Base-by-base conservation (phyloP, 2,329 filamentous ascomycete species). In the Fusarium sp. region DNA sequence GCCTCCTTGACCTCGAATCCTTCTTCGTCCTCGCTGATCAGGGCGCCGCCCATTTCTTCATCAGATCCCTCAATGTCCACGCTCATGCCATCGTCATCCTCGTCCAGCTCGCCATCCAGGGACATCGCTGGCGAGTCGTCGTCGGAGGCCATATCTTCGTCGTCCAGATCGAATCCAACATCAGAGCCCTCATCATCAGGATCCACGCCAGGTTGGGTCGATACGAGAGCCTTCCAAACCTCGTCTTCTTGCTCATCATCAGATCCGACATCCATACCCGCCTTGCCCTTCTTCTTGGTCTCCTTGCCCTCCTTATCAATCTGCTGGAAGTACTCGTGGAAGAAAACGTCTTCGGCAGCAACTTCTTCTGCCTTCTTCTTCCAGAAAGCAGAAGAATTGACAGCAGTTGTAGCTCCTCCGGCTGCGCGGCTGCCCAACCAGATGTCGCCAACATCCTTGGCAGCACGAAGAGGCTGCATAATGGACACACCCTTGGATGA, bases 381-480 rank as follows among this genome's bases (percentile, higher is more conserved):
- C 93, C 94, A 97, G 84, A 99, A 99, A 4, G 88, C 84, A 67
- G 97, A 92, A 2, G 91, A 91, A 80, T 99, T 99, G 79, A 99
- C 85, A 8, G 81, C 77, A 10, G 77, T 72, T 54, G 77, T 72
- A 58, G 77, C 65, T 46, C 76, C 73, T 16, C 78, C 80, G 16
- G 81, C 72, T 33, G 78, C 76, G 67, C 83, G 89, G 77, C 82
- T 88, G 49, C 84, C 85, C 41, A 84, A 85, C 78, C 83, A 86
- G 66, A 83, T 85, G 74, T 84, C 87, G 69, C 86, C 86, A 63
- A 86, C 81, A 54, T 84, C 82, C 65, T 83, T 84, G 50, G 81
- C 77, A 18, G 82, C 82, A 34, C 82, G 80, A 26, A 97, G 88
- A 38, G 97, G 96, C 80, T 99, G 96, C 96, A 99, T 99, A 79